A percentile compares a stretch with the other conserved stretches of the same genome.
These are phyloP conservation scores for Sphaceloma murrayae DNA, from an alignment of 2,329 filamentous ascomycete genomes.

Conservation along the genomic window DNA sequence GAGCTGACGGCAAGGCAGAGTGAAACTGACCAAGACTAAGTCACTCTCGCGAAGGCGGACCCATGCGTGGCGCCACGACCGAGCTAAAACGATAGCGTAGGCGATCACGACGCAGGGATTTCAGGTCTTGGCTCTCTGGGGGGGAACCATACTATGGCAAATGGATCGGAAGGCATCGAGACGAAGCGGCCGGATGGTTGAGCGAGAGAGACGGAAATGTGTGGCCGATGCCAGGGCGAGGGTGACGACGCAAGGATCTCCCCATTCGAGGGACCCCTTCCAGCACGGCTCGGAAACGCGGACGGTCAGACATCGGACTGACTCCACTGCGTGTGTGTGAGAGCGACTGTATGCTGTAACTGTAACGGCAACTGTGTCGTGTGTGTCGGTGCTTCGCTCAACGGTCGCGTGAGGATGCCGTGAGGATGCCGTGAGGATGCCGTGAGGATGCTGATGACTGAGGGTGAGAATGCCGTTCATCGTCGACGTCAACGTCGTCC, in stretches of 20 bases:
- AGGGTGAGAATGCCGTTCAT: too few species aligned
- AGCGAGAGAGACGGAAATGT: conserved; percentile 2
- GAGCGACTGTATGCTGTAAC: not conserved
- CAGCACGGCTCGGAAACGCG: conserved; percentile 11
- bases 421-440: conserved; percentile 1
- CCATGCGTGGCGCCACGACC: conserved; percentile 10
- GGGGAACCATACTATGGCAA: not conserved
- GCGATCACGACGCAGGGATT: conserved; percentile 13
- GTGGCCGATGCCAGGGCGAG: conserved; percentile 6
- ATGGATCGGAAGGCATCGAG: conserved; percentile 2
- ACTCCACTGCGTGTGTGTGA: not conserved
- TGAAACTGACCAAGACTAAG: conserved; percentile 7
- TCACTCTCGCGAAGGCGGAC: too few species aligned
- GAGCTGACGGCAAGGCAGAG: conserved; percentile 5
- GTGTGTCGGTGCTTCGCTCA: not conserved
- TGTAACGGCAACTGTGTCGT: not conserved
- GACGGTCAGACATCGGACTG: conserved; percentile 11
- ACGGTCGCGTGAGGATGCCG: too few species aligned
- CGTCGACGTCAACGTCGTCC: too few species aligned
- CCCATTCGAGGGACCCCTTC: too few species aligned
- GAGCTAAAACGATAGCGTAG: conserved; percentile 16
- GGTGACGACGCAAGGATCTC: too few species aligned
- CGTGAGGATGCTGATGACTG: too few species aligned
- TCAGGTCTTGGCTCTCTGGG: conserved; percentile 9
- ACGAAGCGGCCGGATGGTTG: conserved; percentile 1